These are phyloP conservation scores for Solanum chiquidenum DNA, from an alignment of 257 asterid genomes.

Conservation along the genomic window DNA sequence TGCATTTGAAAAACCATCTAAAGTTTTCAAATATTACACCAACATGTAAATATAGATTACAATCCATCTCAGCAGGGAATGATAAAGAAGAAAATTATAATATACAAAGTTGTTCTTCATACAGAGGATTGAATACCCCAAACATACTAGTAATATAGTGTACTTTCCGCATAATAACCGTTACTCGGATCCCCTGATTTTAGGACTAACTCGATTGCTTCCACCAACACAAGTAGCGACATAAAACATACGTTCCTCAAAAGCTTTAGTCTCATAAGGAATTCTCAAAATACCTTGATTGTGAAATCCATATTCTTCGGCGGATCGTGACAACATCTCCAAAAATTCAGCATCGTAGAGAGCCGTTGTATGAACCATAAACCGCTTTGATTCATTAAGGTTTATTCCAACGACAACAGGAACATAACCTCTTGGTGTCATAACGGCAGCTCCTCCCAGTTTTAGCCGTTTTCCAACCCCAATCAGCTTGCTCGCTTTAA, in stretches of 20 bases:
- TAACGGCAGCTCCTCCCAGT: not conserved
- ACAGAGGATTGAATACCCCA: not conserved
- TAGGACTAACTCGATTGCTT: not conserved
- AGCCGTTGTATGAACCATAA: conserved; percentile 41
- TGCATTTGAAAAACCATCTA: not conserved
- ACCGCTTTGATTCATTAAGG: conserved; percentile 22
- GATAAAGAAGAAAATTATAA: not conserved
- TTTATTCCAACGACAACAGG: conserved; percentile 47
- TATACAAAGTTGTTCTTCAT: not conserved
- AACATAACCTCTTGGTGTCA: conserved; percentile 41
- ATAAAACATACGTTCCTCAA: conserved; percentile 29
- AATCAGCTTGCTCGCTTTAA: conserved; percentile 16
- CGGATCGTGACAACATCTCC: conserved; percentile 39
- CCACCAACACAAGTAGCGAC: not conserved
- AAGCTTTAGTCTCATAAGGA: conserved; percentile 39
- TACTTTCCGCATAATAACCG: not conserved
- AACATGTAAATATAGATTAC: not conserved
- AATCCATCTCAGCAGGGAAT: not conserved
- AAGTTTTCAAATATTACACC: not conserved
- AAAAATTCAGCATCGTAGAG: conserved; percentile 38
- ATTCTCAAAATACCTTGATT: conserved; percentile 48
- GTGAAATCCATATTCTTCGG: conserved; percentile 53
- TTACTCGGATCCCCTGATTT: not conserved
- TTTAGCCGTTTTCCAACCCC: conserved; percentile 11
- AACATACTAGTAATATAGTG: not conserved